A percentile compares a stretch with the other conserved stretches of the same genome.
phyloP scores from a whole-genome alignment of 441 rosid species.

The Corymbia citriodora region DNA sequence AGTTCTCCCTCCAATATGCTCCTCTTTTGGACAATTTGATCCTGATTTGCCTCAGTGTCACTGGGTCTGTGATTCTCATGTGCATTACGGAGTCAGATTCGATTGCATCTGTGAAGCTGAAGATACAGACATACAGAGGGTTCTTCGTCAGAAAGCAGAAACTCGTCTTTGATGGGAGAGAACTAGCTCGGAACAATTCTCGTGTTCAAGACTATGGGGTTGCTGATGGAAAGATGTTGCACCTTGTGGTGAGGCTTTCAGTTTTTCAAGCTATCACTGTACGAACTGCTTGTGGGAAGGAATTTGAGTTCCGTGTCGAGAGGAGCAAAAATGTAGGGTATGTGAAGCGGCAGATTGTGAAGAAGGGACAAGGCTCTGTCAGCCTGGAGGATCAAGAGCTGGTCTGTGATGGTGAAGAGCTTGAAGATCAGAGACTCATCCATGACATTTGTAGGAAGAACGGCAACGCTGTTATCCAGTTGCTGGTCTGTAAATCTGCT shows the following conservation, averaged over 20 bases:
- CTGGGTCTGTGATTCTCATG: slow-evolving; percentile 3
- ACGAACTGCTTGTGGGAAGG: slow-evolving; percentile 10
- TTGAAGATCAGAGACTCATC: slow-evolving; percentile 7
- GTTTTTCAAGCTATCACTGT: slow-evolving; percentile 3
- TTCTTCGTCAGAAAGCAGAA: slow-evolving; percentile 7
- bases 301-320: slow-evolving; percentile 1
- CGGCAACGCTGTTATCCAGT: background rate
- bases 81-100: slow-evolving; percentile 5
- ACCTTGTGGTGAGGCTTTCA: slow-evolving; percentile 11
- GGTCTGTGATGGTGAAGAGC: slow-evolving; percentile 13
- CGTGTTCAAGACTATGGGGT: slow-evolving; percentile 6
- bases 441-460: background rate
- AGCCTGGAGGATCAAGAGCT: slow-evolving; percentile 7
- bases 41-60: slow-evolving; percentile 1
- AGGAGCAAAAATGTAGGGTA: slow-evolving; percentile 6
- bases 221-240: slow-evolving; percentile 5
- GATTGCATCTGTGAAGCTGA: slow-evolving; percentile 8
- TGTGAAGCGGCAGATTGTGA: slow-evolving; percentile 3
- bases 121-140: slow-evolving; percentile 4
- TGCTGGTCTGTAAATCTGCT: slow-evolving; percentile 4
- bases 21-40: background rate
- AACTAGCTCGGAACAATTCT: slow-evolving; percentile 3
- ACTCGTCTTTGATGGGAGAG: slow-evolving; percentile 10
- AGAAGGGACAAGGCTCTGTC: background rate
- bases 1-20: background rate